These are phyloP conservation scores for Salix exigua DNA, from an alignment of 345 rosid genomes.

Conservation along the genomic window DNA sequence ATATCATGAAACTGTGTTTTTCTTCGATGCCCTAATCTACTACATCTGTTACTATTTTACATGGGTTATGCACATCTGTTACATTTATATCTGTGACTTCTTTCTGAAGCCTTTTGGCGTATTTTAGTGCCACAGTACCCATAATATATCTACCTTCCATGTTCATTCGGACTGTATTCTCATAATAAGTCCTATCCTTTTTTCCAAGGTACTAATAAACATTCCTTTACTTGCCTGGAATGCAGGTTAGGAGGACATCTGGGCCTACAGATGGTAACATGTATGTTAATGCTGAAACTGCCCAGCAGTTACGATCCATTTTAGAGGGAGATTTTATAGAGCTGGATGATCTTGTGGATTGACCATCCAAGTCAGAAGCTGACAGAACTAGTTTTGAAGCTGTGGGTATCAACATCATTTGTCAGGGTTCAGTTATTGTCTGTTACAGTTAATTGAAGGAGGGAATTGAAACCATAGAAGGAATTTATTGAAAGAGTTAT, in stretches of 20 bases:
- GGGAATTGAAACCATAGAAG: neutral
- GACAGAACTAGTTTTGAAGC: constrained; percentile 3
- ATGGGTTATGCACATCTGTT: neutral
- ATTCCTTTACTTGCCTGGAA: neutral
- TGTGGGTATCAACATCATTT: constrained; percentile 1
- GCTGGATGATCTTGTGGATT: constrained; percentile 37
- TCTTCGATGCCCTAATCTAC: neutral
- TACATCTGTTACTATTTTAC: neutral
- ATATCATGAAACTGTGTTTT: neutral
- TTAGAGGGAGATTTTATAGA: constrained; percentile 41
- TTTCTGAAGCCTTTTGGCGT: neutral
- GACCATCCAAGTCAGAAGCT: constrained; percentile 10
- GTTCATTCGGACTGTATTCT: neutral
- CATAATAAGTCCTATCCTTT: neutral
- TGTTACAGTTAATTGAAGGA: neutral
- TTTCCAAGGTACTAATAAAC: neutral
- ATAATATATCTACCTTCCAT: neutral
- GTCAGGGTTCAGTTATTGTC: neutral
- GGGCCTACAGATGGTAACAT: constrained; percentile 12
- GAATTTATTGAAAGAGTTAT: neutral
- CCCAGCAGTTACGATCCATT: constrained; percentile 19
- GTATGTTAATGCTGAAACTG: constrained; percentile 10
- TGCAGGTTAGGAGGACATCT: constrained; percentile 35
- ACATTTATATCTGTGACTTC: neutral
- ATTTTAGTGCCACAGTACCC: neutral